Conservation (phyloP, 1,284 basidiomycete genomes). For the Ceratobasidium sp. region DNA sequence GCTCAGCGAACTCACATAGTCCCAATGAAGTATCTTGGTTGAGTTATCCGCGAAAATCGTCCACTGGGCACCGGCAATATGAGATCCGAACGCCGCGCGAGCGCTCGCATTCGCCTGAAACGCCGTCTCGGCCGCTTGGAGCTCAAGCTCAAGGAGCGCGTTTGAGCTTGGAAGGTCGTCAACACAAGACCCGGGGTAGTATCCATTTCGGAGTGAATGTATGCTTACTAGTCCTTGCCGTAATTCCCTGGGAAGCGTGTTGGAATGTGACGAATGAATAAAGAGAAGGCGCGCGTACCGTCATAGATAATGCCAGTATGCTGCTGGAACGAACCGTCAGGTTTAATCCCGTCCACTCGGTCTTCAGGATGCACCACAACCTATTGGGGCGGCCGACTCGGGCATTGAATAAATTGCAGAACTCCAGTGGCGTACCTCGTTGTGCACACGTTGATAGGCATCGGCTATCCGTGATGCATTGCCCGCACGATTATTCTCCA, state of each 20-base stretch:
- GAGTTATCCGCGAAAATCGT: constrained; percentile 43
- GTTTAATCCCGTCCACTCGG: constrained; percentile 67
- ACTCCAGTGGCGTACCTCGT: constrained; percentile 19
- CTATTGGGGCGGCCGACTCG: constrained; percentile 19
- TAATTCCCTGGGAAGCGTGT: constrained; percentile 58
- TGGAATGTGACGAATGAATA: neutral
- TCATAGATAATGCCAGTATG: constrained; percentile 71
- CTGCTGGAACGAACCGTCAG: constrained; percentile 72
- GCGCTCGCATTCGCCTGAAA: constrained; percentile 40
- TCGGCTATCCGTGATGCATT: constrained; percentile 61
- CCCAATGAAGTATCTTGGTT: constrained; percentile 46
- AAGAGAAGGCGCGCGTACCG: constrained; percentile 53
- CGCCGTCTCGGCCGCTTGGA: constrained; percentile 44
- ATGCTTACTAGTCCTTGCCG: constrained; percentile 66
- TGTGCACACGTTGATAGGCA: constrained; percentile 60
- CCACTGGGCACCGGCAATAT: constrained; percentile 48
- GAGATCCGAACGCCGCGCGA: constrained; percentile 36
- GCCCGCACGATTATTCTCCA: constrained; percentile 51
- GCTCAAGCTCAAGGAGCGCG: constrained; percentile 45
- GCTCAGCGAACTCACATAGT: constrained; percentile 42
- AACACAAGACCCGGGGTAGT: neutral
- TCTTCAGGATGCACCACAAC: constrained; percentile 60
- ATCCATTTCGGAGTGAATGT: neutral
- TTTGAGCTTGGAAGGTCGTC: constrained; percentile 38
- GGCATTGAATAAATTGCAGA: neutral